These are phyloP conservation scores for Guadua angustifolia DNA, from an alignment of 176 grass and related monocot species.

Conservation along the genomic window DNA sequence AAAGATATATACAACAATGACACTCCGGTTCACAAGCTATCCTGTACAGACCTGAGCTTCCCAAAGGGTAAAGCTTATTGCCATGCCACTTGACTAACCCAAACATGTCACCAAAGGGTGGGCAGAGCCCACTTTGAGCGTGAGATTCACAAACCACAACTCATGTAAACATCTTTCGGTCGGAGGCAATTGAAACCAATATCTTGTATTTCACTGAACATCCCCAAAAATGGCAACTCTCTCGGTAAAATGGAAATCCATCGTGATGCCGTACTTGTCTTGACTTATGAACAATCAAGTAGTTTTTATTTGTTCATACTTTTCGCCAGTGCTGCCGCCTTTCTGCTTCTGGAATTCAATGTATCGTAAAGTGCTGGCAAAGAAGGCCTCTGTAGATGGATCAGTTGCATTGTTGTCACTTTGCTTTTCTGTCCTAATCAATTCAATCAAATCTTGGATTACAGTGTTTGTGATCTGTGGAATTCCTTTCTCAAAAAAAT, in stretches of 20 bases:
- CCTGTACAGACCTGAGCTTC: constrained; percentile 57
- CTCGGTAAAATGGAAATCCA: neutral
- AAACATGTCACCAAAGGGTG: constrained; percentile 9
- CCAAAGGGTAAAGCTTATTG: constrained; percentile 52
- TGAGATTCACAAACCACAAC: constrained; percentile 48
- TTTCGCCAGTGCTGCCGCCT: constrained; percentile 82
- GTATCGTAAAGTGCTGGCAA: constrained; percentile 86
- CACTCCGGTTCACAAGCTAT: constrained; percentile 39
- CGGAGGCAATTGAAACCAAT: constrained; percentile 10
- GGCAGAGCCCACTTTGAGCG: neutral
- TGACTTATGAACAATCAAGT: constrained; percentile 45
- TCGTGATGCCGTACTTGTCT: neutral
- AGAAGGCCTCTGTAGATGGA: constrained; percentile 79
- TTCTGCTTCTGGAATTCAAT: constrained; percentile 98
- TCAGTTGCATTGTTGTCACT: constrained; percentile 62
- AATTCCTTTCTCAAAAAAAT: constrained; percentile 99
- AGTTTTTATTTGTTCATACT: constrained; percentile 87
- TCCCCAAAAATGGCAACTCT: constrained; percentile 29
- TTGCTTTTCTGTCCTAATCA: constrained; percentile 90
- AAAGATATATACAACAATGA: constrained; percentile 56
- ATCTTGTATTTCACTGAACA: constrained; percentile 39
- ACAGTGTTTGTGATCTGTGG: constrained; percentile 84
- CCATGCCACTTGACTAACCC: constrained; percentile 43
- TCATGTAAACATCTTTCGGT: constrained; percentile 34
- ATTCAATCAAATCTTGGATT: constrained; percentile 91